A percentile compares a stretch with the other conserved stretches of the same genome.
Evolutionary conservation across 1,139 yeast species (phyloP).

Genomic region (Taphrina pruni): DNA sequence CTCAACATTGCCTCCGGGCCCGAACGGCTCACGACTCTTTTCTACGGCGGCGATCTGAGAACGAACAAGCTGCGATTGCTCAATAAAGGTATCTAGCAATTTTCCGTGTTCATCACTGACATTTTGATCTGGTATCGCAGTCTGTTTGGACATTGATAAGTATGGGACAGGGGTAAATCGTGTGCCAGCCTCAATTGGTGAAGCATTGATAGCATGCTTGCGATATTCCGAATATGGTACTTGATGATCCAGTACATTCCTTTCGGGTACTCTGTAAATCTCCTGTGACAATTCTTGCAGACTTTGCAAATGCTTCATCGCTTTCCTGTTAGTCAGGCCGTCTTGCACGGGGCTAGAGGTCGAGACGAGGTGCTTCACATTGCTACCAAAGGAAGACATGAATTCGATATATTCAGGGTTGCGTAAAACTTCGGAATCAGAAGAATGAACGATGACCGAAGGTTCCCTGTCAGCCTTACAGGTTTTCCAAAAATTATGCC

Average conservation of each 20-base stretch:
- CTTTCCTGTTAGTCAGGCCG: not conserved
- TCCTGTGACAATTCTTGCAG: constrained; percentile 13
- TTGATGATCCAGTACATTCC: not conserved
- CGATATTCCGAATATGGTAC: not conserved
- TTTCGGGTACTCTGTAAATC: not conserved
- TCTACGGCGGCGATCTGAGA: not conserved
- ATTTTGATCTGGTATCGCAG: not conserved
- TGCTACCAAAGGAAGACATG: constrained; percentile 26
- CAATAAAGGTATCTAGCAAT: constrained; percentile 2
- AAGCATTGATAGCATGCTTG: constrained; percentile 16
- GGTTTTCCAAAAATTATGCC: constrained; percentile 43
- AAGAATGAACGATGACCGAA: constrained; percentile 48
- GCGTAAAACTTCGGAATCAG: constrained; percentile 36
- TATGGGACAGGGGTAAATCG: constrained; percentile 14
- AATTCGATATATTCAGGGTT: constrained; percentile 36
- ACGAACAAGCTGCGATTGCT: not conserved
- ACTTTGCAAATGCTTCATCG: not conserved
- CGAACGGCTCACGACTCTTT: not conserved
- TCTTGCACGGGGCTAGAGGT: not conserved
- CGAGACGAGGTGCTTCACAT: constrained; percentile 24
- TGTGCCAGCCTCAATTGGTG: not conserved
- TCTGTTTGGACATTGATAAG: constrained; percentile 7
- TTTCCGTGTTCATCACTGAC: constrained; percentile 11
- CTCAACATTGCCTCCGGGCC: constrained; percentile 60
- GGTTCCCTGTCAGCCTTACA: constrained; percentile 49